Evolutionary conservation across 2,329 filamentous ascomycete species (phyloP), one percentile per base, ranked within the genome.

Genomic region (Rhynchosporium agropyri): DNA sequence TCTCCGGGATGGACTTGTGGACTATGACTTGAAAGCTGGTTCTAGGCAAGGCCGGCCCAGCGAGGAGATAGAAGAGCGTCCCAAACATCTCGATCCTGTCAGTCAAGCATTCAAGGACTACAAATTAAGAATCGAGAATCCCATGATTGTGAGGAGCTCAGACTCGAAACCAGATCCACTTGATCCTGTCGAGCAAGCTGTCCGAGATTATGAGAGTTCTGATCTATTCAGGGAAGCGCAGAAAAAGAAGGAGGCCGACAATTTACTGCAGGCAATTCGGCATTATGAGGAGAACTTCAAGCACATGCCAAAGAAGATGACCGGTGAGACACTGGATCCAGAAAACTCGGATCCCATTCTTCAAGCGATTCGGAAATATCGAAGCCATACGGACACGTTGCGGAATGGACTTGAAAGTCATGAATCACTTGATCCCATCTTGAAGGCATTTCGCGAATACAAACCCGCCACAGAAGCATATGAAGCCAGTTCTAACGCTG

Each of bases 31-130:
- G 9, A 64, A 64, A 38, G 46, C 33, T 49, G 40, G 8, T 15
- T 59, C 55, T 38, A 26, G 51, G 31, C 28, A 45, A 43, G 48
- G 45, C 15, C 49, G 51, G 15, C 33, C 8, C 67, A 74, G 15
- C n/a, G 33, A 29, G 45, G 49, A 43, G 3, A 46, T 10, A 12
- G 8, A 38, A 43, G 36, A 57, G 26, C 48, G 38, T 7, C 54
- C 15, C 26, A 20, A 36, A 12, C 46, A 45, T 6, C 40, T 5
- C 13, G 55, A 57, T 29, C 38, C 49, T 33, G 50, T 58, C 48
- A 58, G 20, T 15, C 31, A 62, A 53, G 55, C 36, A 8, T 53
- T 60, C 8, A 31, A 31, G 48, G 58, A 43, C 20, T 53, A 43
- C 12, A 20, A 60, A 29, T 60, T 46, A 5, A 45, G 48, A 13